Evolutionary conservation across 345 rosid genomes (phyloP).

Genomic region (Lepidium africanum): DNA sequence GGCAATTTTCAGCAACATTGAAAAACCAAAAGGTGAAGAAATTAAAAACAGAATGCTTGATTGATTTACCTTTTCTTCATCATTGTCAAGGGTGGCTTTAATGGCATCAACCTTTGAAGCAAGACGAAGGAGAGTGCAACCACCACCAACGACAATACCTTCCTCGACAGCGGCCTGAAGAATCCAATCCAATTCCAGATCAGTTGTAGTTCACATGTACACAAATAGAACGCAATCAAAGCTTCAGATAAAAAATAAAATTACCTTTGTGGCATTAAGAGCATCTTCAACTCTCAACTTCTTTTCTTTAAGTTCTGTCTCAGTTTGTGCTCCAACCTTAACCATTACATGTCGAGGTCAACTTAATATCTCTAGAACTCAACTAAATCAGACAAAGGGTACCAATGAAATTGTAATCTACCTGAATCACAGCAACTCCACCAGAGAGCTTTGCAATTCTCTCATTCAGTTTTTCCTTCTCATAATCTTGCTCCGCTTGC

Average conservation of each 20-base stretch:
- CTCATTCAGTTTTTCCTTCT: conserved; percentile 86
- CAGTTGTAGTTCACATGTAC: not conserved
- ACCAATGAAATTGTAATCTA: not conserved
- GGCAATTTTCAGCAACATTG: not conserved
- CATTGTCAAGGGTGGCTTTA: conserved; percentile 63
- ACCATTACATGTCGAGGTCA: not conserved
- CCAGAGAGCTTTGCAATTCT: conserved; percentile 93
- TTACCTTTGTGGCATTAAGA: conserved; percentile 93
- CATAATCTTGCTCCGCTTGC: conserved; percentile 93
- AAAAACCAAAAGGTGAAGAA: not conserved
- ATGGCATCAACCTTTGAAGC: conserved; percentile 70
- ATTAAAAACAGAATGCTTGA: not conserved
- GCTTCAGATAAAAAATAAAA: not conserved
- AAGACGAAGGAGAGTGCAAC: conserved; percentile 71
- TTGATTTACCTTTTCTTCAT: conserved; percentile 73
- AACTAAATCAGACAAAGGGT: not conserved
- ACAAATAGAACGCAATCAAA: not conserved
- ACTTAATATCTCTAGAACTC: not conserved
- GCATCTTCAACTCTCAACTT: conserved; percentile 98
- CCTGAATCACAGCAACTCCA: conserved; percentile 88
- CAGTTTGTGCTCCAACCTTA: conserved; percentile 85
- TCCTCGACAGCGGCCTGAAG: conserved; percentile 84
- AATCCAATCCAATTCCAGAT: not conserved
- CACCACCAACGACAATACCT: conserved; percentile 86
- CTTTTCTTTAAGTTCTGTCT: conserved; percentile 93